Evolutionary conservation across 148 eudicot genomes (phyloP).

Genomic region (Vaccinium vitisidaea): DNA sequence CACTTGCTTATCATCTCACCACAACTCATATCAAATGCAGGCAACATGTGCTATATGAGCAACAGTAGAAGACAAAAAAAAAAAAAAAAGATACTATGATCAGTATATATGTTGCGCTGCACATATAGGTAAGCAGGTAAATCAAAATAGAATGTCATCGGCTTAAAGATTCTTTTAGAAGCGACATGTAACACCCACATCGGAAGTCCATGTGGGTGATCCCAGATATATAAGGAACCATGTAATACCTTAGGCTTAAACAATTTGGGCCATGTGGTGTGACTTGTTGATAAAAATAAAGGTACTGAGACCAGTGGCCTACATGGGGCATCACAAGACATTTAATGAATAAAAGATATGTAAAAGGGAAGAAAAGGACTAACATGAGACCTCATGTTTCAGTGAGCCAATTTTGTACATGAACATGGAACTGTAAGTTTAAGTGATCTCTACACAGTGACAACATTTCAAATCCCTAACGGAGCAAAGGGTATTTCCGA

Average conservation of each 20-base stretch:
- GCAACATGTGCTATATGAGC: conserved; percentile 18
- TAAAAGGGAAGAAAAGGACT: neutral
- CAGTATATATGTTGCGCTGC: neutral
- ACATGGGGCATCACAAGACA: too few relatives aligned
- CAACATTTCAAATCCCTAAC: neutral
- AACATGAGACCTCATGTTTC: neutral
- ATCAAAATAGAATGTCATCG: neutral
- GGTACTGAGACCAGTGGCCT: too few relatives aligned
- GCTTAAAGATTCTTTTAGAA: neutral
- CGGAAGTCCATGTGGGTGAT: too few relatives aligned
- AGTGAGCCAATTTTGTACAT: neutral
- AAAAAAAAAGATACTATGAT: neutral
- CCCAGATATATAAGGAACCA: too few relatives aligned
- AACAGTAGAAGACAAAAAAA: neutral
- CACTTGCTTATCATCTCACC: conserved; percentile 24
- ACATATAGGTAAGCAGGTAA: neutral
- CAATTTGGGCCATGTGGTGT: too few relatives aligned
- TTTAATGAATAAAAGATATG: neutral
- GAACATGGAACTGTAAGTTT: neutral
- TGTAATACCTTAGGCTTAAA: too few relatives aligned
- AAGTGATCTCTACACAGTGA: neutral
- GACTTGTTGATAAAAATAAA: too few relatives aligned
- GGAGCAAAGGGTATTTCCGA: neutral
- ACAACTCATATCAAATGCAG: conserved; percentile 19
- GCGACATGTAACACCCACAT: neutral